phyloP scores from a whole-genome alignment of 352 stramenopile species.

The Pythium rishiriense region DNA sequence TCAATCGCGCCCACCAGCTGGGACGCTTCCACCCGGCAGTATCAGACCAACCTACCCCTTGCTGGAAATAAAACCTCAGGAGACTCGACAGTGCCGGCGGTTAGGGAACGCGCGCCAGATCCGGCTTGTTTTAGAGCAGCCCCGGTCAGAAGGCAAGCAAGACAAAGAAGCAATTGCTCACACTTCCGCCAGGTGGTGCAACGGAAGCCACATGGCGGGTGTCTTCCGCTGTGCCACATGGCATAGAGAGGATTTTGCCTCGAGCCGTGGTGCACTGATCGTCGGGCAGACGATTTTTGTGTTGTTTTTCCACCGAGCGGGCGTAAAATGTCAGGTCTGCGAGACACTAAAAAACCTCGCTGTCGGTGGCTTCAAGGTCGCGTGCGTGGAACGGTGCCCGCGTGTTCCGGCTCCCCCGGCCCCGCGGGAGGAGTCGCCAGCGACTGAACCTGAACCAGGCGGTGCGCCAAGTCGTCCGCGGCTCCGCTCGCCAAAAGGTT shows the following conservation, averaged over 20 bases:
- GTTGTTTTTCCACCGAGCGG: no score
- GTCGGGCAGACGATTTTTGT: neutral
- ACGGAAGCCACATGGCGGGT: slow-evolving; percentile 12
- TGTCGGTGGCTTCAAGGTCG: neutral
- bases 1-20: slow-evolving; percentile 23
- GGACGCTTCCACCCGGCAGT: neutral
- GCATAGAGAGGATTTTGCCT: neutral
- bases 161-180: neutral
- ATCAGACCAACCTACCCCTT: slow-evolving; percentile 2
- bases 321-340: neutral
- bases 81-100: neutral
- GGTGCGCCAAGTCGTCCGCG: neutral
- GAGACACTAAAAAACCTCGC: slow-evolving; percentile 8
- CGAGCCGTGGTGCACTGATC: neutral
- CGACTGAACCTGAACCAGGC: neutral
- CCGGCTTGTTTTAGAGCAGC: slow-evolving; percentile 17
- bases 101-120: slow-evolving; percentile 8
- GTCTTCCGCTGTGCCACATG: slow-evolving; percentile 13
- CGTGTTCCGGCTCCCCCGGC: slow-evolving; percentile 13
- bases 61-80: slow-evolving; percentile 9
- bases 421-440: neutral
- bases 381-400: slow-evolving; percentile 15
- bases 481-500: neutral
- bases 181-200: neutral
- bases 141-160: neutral